Evolutionary conservation across 805 yeast genomes (phyloP).

Genomic region (Candida andamanensis): DNA sequence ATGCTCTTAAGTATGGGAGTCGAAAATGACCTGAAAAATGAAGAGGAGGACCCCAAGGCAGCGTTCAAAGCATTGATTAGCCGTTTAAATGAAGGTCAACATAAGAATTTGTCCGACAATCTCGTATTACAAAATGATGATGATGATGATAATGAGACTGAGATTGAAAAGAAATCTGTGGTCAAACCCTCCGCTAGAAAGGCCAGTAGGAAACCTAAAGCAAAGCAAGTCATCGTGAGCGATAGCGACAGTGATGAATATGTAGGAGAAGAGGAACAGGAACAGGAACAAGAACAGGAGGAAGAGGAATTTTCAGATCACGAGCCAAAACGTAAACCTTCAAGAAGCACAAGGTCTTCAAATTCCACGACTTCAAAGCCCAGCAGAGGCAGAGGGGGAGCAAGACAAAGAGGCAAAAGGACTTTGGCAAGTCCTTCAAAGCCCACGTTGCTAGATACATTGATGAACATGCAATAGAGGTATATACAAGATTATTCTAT

Average conservation of each 20-base stretch:
- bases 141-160: constrained; percentile 1
- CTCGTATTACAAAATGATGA: too few species aligned
- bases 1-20: constrained; percentile 41
- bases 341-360: constrained; percentile 1
- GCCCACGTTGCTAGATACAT: constrained; percentile 7
- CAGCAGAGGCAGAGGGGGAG: not conserved
- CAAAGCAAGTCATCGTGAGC: constrained; percentile 1
- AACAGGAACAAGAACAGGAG: not conserved
- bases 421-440: not conserved
- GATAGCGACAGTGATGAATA: constrained; percentile 4
- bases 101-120: too few species aligned
- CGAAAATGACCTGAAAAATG: constrained; percentile 31
- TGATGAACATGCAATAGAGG: constrained; percentile 11
- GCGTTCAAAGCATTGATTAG: constrained; percentile 43
- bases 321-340: constrained; percentile 1
- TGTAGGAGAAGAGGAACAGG: constrained; percentile 2
- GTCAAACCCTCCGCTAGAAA: not conserved
- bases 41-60: constrained; percentile 20
- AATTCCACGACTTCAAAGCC: constrained; percentile 1
- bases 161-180: not conserved
- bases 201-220: too few species aligned
- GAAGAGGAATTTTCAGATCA: constrained; percentile 3
- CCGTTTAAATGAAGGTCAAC: too few species aligned
- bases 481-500: constrained; percentile 40
- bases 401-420: not conserved